These are phyloP conservation scores for Umbilicus rupestris DNA, from an alignment of 164 flowering plant species.

Conservation along the genomic window DNA sequence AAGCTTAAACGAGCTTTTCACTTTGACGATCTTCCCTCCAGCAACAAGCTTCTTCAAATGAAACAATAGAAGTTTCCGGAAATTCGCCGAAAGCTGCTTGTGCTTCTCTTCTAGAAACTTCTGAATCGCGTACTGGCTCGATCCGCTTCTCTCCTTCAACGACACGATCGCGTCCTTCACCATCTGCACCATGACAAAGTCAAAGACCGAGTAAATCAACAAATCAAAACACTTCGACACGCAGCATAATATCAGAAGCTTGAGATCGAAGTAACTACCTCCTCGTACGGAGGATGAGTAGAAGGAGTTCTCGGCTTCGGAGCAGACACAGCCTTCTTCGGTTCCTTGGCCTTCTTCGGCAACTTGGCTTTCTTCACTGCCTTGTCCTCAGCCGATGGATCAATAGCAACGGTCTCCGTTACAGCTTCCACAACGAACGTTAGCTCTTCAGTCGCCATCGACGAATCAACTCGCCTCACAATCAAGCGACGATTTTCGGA, in stretches of 20 bases:
- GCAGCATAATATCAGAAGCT: neutral
- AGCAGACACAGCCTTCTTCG: slow-evolving; percentile 6
- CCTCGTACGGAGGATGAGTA: slow-evolving; percentile 1
- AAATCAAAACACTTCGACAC: neutral
- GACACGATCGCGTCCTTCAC: slow-evolving; percentile 28
- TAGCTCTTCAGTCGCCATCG: neutral
- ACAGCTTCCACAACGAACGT: neutral
- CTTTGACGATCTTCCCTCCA: slow-evolving; percentile 23
- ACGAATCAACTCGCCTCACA: no score
- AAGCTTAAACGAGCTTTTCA: slow-evolving; percentile 30
- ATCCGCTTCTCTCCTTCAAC: slow-evolving; percentile 32
- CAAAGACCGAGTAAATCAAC: neutral
- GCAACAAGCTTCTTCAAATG: slow-evolving; percentile 33
- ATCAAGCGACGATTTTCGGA: no score
- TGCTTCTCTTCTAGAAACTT: slow-evolving; percentile 35
- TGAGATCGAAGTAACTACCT: neutral
- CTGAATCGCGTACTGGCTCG: slow-evolving; percentile 33
- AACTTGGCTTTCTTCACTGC: neutral
- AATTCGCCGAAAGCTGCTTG: slow-evolving; percentile 24
- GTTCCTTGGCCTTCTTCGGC: slow-evolving; percentile 3
- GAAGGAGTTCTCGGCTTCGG: neutral
- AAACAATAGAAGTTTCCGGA: slow-evolving; percentile 25
- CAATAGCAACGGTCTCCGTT: neutral
- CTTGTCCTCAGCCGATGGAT: neutral
- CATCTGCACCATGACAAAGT: neutral